Percentiles rank a stretch among this genome's conserved stretches.
Conservation (phyloP, 106 monocot genomes). For the Platanthera zijinensis region DNA sequence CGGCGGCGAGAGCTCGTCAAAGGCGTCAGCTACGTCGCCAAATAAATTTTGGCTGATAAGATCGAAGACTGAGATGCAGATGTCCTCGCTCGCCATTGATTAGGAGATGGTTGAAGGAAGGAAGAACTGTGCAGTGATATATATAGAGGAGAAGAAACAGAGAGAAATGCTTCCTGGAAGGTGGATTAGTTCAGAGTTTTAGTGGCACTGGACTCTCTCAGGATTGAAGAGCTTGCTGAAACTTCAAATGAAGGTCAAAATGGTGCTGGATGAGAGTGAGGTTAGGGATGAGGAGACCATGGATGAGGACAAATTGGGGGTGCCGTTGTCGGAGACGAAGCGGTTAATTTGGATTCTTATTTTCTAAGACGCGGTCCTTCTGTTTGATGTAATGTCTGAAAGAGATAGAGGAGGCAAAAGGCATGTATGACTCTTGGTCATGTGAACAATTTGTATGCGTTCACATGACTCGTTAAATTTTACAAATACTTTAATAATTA, state of each 20-base stretch:
- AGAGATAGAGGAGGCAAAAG: not conserved
- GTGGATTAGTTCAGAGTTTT: not conserved
- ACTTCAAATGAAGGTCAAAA: not conserved
- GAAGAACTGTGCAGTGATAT: not conserved
- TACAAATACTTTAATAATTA: no score
- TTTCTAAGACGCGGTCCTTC: not conserved
- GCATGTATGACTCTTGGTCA: not conserved
- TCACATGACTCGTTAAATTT: no score
- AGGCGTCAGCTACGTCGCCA: not conserved
- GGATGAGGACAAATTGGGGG: not conserved
- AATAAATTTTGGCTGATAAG: constrained; percentile 26
- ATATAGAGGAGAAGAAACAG: not conserved
- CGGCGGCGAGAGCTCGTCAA: not conserved
- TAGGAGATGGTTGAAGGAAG: not conserved
- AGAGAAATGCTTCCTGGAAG: not conserved
- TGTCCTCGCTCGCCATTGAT: not conserved
- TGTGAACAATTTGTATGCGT: no score
- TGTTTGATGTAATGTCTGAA: not conserved
- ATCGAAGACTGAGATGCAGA: constrained; percentile 13
- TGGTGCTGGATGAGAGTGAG: not conserved
- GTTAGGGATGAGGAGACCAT: not conserved
- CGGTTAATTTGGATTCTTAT: not conserved
- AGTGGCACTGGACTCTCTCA: not conserved
- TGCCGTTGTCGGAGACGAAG: not conserved
- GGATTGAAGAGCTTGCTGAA: not conserved